A percentile compares a stretch with the other conserved stretches of the same genome.
phyloP scores from a whole-genome alignment of 2,329 filamentous ascomycete genomes.

The Penicillium sp. region DNA sequence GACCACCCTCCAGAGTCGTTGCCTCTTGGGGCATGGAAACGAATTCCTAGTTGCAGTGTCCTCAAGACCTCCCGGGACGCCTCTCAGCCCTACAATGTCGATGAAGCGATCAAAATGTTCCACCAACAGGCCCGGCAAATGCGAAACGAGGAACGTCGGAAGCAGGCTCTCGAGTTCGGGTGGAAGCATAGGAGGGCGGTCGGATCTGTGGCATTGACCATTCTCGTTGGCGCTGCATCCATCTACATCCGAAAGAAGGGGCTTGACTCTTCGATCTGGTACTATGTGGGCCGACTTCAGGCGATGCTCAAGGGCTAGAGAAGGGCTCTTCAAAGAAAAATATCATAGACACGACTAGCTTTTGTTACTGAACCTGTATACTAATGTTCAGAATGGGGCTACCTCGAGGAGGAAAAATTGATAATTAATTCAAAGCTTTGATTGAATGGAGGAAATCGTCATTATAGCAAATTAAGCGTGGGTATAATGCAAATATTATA shows the following conservation, averaged over 20 bases:
- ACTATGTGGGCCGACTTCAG: slow-evolving; percentile 40
- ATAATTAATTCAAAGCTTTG: not conserved
- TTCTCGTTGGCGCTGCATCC: slow-evolving; percentile 71
- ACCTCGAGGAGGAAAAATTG: not conserved
- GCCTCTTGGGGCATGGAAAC: slow-evolving; percentile 67
- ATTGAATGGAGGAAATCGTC: not conserved
- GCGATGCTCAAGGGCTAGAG: slow-evolving; percentile 30
- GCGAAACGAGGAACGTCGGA: slow-evolving; percentile 65
- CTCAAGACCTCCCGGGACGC: slow-evolving; percentile 77
- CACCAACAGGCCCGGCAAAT: slow-evolving; percentile 74
- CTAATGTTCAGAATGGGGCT: not conserved
- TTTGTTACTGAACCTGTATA: not conserved
- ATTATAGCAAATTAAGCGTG: not conserved
- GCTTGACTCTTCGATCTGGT: slow-evolving; percentile 44
- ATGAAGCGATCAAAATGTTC: slow-evolving; percentile 73
- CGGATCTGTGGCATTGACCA: slow-evolving; percentile 65
- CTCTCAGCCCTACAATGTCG: slow-evolving; percentile 62
- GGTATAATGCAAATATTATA: not conserved
- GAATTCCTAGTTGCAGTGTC: slow-evolving; percentile 76
- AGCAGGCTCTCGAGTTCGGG: slow-evolving; percentile 58
- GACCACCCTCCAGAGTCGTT: slow-evolving; percentile 74
- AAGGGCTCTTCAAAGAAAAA: slow-evolving; percentile 8
- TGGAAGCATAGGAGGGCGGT: slow-evolving; percentile 72
- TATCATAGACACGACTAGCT: not conserved
- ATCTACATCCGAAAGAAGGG: slow-evolving; percentile 66